Evolutionary conservation across 2,329 filamentous ascomycete species (phyloP), one percentile per base, ranked within the genome.

Genomic region (Teratosphaeria pseudoeucalypti): DNA sequence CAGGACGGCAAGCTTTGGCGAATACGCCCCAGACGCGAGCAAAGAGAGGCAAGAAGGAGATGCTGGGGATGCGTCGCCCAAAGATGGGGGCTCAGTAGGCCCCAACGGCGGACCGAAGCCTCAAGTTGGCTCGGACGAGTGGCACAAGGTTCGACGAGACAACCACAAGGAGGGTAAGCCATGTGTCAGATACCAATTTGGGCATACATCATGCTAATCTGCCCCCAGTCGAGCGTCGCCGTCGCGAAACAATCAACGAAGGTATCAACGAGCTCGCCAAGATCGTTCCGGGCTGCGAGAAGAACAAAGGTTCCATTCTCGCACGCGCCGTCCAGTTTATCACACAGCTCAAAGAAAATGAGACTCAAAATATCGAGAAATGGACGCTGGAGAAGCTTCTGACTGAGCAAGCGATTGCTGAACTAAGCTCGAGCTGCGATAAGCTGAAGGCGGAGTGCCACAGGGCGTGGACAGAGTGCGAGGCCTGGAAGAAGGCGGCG

Each of bases 241-340:
- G 94, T 53, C 89, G 94, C 64, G 94, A 99, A 76, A 96, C 94
- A 0, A 99, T 99, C 73, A 99, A 99, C 66, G 94, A 99, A 76
- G 94, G 94, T 56, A 99, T 99, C 68, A 97, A 96, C 71, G 94
- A 97, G 75, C 84, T 99, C 34, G 90, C 92, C 66, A 97, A 96
- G 78, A 95, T 99, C 65, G 94, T 99, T 0, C 94, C 94, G 0
- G 91, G 91, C 14, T 96, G 92, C 70, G 94, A 99, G 76, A 99
- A 97, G 81, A 97, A 99, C 79, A 99, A 99, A 76, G 94, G 94
- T 0, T 95, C 91, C 2, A 97, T 99, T 64, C 79, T 99, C 43
- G 89, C 95, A 72, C 89, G 92, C 37, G 91, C 94, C 0, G 92
- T 96, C 10, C 86, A 90, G 64, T 97, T 96, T 77, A 97, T 99